These are phyloP conservation scores for Phytophthora agathidicida DNA, from an alignment of 352 stramenopile species.

Conservation along the genomic window DNA sequence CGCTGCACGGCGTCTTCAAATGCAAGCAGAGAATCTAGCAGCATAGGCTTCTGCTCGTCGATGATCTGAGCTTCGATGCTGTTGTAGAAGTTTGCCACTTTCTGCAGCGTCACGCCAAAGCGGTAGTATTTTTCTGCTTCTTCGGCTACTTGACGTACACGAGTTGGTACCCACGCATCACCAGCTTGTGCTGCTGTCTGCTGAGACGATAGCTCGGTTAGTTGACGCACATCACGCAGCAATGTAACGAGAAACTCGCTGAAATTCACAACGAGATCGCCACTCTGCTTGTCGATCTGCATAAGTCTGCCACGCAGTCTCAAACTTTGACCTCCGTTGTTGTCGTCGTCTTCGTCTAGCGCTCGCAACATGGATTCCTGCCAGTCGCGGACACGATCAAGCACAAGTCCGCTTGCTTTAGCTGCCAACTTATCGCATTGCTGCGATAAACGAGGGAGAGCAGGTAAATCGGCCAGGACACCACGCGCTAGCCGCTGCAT, in stretches of 20 bases:
- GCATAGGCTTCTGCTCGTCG: conserved; percentile 93
- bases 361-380: conserved; percentile 76
- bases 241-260: conserved; percentile 93
- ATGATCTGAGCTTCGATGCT: conserved; percentile 95
- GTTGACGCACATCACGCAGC: conserved; percentile 91
- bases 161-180: conserved; percentile 69
- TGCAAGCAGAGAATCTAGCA: conserved; percentile 91
- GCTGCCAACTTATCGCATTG: conserved; percentile 56
- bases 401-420: conserved; percentile 68
- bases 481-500: conserved; percentile 54
- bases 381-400: conserved; percentile 89
- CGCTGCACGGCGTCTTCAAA: conserved; percentile 91
- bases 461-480: conserved; percentile 72
- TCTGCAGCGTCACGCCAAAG: conserved; percentile 95
- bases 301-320: conserved; percentile 89
- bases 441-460: conserved; percentile 58
- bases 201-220: conserved; percentile 87
- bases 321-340: conserved; percentile 60
- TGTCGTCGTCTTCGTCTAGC: conserved; percentile 67
- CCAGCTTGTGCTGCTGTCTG: conserved; percentile 35
- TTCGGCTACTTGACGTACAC: conserved; percentile 73
- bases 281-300: conserved; percentile 88
- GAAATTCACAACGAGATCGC: conserved; percentile 93
- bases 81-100: conserved; percentile 98
- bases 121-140: conserved; percentile 95